A percentile compares a stretch with the other conserved stretches of the same genome.
Evolutionary conservation across 2,329 filamentous ascomycete genomes (phyloP).

Genomic region (Talaromyces islandicus): DNA sequence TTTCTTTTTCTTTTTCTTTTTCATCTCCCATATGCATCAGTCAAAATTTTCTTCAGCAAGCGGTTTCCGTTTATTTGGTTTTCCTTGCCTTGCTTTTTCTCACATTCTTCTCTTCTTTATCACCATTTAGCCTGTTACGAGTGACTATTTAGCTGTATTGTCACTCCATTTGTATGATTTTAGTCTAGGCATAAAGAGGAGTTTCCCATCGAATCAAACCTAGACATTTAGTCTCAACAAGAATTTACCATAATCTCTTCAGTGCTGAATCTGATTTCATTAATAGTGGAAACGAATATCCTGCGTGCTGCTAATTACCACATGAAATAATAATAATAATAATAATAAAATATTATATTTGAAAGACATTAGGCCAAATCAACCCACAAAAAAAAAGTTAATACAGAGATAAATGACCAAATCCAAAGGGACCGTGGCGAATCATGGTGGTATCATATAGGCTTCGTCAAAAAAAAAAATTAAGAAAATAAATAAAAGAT

Average conservation of each 20-base stretch:
- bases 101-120: not conserved
- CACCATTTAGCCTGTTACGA: not conserved
- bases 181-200: not conserved
- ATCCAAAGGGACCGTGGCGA: not conserved
- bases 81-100: not conserved
- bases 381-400: not conserved
- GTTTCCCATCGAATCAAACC: not conserved
- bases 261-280: not conserved
- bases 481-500: not conserved
- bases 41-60: not conserved
- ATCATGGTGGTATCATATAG: not conserved
- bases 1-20: not conserved
- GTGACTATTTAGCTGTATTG: not conserved
- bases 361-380: not conserved
- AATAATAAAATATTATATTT: not conserved
- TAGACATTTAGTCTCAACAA: not conserved
- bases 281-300: not conserved
- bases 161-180: not conserved
- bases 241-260: not conserved
- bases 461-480: not conserved
- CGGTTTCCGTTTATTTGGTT: not conserved
- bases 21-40: not conserved
- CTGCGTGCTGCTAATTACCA: not conserved
- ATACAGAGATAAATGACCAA: slow-evolving; percentile 1
- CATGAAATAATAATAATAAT: not conserved